phyloP scores from a whole-genome alignment of 108 stramenopile genomes.

The Discostella pseudostelligera region DNA sequence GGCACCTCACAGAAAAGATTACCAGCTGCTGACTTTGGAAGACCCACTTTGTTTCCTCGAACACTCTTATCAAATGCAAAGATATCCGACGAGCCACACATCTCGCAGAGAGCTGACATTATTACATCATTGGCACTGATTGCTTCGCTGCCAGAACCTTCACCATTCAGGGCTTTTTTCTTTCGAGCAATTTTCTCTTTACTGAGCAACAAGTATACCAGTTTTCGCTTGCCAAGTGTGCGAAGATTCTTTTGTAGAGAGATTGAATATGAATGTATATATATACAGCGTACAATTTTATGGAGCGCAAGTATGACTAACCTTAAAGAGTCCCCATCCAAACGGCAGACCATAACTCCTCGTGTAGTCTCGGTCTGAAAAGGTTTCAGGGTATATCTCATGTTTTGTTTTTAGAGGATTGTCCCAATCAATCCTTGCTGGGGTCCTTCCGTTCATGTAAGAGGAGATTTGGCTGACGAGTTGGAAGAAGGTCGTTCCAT shows the following conservation, averaged over 20 bases:
- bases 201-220: constrained; percentile 36
- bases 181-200: constrained; percentile 43
- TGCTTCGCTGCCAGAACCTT: constrained; percentile 2
- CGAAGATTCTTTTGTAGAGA: constrained; percentile 39
- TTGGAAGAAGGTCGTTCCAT: constrained; percentile 50
- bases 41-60: constrained; percentile 47
- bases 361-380: constrained; percentile 45
- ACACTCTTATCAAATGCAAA: constrained; percentile 50
- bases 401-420: constrained; percentile 45
- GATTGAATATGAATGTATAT: no score
- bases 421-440: constrained; percentile 41
- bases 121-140: constrained; percentile 48
- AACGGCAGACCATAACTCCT: constrained; percentile 45
- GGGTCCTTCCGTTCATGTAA: constrained; percentile 44
- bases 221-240: constrained; percentile 28
- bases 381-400: constrained; percentile 48
- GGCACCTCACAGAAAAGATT: constrained; percentile 49
- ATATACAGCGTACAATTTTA: no score
- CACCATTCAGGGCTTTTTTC: constrained; percentile 29
- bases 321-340: constrained; percentile 41
- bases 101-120: constrained; percentile 46
- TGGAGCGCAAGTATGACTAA: neutral
- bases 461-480: constrained; percentile 44
- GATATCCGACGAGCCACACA: constrained; percentile 45
- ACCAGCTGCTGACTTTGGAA: constrained; percentile 30